A percentile compares a stretch with the other conserved stretches of the same genome.
phyloP scores from a whole-genome alignment of 2,329 filamentous ascomycete species.

The Colletotrichum theobromicola region DNA sequence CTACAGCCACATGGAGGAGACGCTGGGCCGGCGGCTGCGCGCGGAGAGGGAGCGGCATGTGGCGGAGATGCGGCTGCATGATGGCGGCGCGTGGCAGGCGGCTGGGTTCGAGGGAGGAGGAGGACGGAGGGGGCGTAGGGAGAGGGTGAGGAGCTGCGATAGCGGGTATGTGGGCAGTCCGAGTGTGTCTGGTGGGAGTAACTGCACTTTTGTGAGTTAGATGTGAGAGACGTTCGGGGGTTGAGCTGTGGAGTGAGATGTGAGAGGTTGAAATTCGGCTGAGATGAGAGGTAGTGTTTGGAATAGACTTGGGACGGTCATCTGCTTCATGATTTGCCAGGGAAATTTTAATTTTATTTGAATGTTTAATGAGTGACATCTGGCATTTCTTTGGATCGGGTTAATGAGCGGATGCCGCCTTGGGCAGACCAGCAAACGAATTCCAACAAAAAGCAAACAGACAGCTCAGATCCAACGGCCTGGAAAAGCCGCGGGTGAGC shows the following conservation, averaged over 20 bases:
- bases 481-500: not conserved
- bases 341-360: not conserved
- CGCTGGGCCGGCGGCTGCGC: constrained; percentile 9
- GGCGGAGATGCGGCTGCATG: not conserved
- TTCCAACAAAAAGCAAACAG: not conserved
- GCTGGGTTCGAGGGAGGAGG: not conserved
- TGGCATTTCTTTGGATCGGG: not conserved
- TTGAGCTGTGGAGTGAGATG: no score
- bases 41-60: constrained; percentile 15
- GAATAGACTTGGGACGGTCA: not conserved
- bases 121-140: not conserved
- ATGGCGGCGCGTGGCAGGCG: not conserved
- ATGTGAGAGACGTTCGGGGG: no score
- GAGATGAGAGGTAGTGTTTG: not conserved
- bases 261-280: not conserved
- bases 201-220: constrained; percentile 11
- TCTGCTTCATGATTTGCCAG: not conserved
- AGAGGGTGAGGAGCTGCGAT: constrained; percentile 12
- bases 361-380: not conserved
- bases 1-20: constrained; percentile 19
- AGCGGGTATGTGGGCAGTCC: constrained; percentile 19
- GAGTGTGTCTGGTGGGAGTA: not conserved
- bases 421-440: not conserved
- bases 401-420: not conserved
- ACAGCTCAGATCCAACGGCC: no score